Evolutionary conservation across 1,284 basidiomycete species (phyloP).

Genomic region (Cystodermella granulosa): DNA sequence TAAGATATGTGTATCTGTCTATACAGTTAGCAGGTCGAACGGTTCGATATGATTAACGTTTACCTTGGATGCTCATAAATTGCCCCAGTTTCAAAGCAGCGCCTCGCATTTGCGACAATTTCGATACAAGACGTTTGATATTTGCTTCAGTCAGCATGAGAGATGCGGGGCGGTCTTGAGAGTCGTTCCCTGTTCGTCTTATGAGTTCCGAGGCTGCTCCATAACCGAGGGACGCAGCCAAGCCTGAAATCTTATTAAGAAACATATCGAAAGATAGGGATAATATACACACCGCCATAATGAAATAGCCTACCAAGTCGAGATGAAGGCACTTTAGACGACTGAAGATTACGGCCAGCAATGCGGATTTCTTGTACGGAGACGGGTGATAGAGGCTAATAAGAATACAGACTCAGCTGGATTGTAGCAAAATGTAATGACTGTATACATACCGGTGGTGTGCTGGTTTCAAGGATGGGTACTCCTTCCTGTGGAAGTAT

Average conservation of each 20-base stretch:
- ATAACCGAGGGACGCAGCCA: constrained; percentile 67
- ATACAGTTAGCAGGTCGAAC: constrained; percentile 1
- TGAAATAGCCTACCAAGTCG: constrained; percentile 84
- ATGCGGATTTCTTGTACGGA: constrained; percentile 2
- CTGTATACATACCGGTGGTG: too few species aligned
- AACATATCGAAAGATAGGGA: not conserved
- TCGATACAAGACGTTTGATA: constrained; percentile 83
- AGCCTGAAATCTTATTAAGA: constrained; percentile 43
- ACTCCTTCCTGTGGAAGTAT: too few species aligned
- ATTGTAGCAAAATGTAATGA: too few species aligned
- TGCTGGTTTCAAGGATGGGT: too few species aligned
- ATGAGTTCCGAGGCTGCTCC: constrained; percentile 65
- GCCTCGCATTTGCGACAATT: constrained; percentile 90
- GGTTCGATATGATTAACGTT: not conserved
- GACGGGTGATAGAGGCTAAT: too few species aligned
- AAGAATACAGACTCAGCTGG: too few species aligned
- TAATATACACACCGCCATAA: constrained; percentile 66
- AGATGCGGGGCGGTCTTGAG: constrained; percentile 40
- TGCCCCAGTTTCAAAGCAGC: constrained; percentile 96
- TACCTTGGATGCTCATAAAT: constrained; percentile 96
- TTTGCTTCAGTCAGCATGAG: constrained; percentile 87
- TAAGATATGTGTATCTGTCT: constrained; percentile 76
- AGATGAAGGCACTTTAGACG: constrained; percentile 84
- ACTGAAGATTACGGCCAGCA: constrained; percentile 52
- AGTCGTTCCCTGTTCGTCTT: constrained; percentile 40